A percentile compares a stretch with the other conserved stretches of the same genome.
Evolutionary conservation across 2,329 filamentous ascomycete species (phyloP).

Genomic region (Trichoderma oligosporum): DNA sequence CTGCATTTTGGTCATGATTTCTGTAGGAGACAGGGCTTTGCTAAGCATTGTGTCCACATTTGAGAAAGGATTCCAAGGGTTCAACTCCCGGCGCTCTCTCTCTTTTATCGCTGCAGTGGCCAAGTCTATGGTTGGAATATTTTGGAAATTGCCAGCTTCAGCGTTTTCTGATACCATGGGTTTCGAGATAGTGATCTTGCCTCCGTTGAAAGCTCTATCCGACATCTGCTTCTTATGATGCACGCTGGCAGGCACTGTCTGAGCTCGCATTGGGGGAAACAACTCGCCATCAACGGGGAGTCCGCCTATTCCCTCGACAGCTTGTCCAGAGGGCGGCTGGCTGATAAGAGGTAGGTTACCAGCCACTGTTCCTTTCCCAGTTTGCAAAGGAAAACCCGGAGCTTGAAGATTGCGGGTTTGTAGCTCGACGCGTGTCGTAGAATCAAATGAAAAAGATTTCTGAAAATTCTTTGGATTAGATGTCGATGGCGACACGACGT

Average conservation of each 20-base stretch:
- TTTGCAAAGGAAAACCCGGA: constrained; percentile 20
- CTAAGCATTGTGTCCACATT: constrained; percentile 35
- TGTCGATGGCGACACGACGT: constrained; percentile 13
- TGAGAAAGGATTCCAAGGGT: constrained; percentile 29
- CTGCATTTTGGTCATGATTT: constrained; percentile 33
- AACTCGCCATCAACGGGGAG: constrained; percentile 39
- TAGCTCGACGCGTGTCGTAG: neutral
- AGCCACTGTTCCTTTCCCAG: neutral
- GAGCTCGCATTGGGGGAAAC: constrained; percentile 40
- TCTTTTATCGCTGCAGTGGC: constrained; percentile 47
- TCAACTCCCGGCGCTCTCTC: constrained; percentile 39
- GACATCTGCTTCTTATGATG: constrained; percentile 18
- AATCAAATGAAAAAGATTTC: constrained; percentile 3
- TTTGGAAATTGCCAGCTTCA: constrained; percentile 40
- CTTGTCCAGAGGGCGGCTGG: constrained; percentile 36
- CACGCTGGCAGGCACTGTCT: constrained; percentile 23
- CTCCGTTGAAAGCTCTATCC: constrained; percentile 27
- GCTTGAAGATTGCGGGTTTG: neutral
- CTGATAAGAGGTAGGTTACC: constrained; percentile 38
- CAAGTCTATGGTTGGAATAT: constrained; percentile 49
- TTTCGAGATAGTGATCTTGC: constrained; percentile 47
- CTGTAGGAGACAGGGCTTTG: constrained; percentile 33
- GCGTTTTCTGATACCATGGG: constrained; percentile 41
- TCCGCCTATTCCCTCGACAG: constrained; percentile 36
- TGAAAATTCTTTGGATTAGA: neutral